These are phyloP conservation scores for Mortierella sp. DNA, from an alignment of 371 early-diverging fungal species.

Conservation along the genomic window DNA sequence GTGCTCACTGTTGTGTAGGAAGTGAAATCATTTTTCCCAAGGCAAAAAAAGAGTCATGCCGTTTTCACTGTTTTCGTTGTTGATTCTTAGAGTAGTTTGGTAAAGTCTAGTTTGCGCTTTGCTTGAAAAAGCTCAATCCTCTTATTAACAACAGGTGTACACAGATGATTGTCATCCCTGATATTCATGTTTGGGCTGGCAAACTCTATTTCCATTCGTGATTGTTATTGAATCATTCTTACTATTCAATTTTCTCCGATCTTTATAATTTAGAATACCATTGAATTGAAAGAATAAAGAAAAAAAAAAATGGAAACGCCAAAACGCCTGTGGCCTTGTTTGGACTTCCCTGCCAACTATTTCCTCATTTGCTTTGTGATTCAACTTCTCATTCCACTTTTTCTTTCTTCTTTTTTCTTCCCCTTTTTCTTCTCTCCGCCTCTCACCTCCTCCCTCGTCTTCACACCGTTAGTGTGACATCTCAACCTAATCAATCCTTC, in stretches of 20 bases:
- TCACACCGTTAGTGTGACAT: background rate
- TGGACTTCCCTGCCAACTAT: background rate
- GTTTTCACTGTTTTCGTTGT: too few species aligned
- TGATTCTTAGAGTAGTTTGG: background rate
- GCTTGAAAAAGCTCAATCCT: too few species aligned
- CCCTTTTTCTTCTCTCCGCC: background rate
- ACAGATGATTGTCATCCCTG: too few species aligned
- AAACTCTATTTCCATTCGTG: too few species aligned
- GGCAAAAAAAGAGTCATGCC: background rate
- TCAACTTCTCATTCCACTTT: background rate
- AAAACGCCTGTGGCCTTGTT: background rate
- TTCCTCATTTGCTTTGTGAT: background rate
- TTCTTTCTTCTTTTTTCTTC: constrained; percentile 2
- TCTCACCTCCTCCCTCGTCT: background rate
- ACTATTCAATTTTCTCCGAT: background rate
- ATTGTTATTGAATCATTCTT: too few species aligned
- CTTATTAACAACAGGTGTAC: too few species aligned
- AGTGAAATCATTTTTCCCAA: background rate
- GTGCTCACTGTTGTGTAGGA: background rate
- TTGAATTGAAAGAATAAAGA: constrained; percentile 1
- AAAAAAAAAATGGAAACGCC: background rate
- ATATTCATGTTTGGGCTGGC: too few species aligned
- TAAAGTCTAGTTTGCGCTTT: background rate
- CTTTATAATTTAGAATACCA: background rate
- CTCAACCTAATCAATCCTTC: background rate